Conservation (phyloP, 805 yeast genomes). For the Wickerhamiella bombiphila region DNA sequence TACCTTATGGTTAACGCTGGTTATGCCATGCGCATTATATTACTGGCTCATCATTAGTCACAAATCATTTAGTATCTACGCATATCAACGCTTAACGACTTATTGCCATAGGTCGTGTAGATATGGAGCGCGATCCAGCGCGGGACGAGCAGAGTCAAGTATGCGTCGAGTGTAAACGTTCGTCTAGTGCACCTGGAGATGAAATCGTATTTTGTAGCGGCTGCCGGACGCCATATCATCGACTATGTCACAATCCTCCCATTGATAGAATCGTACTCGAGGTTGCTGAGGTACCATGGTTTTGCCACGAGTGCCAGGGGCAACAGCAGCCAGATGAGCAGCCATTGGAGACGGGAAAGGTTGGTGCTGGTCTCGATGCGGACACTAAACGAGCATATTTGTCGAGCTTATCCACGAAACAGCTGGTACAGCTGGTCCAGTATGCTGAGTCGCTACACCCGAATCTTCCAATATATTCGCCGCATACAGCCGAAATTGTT, state of each 20-base stretch:
- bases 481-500: slow-evolving; percentile 23
- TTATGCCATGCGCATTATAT: no score
- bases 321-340: slow-evolving; percentile 20
- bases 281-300: slow-evolving; percentile 29
- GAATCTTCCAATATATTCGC: slow-evolving; percentile 26
- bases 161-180: slow-evolving; percentile 27
- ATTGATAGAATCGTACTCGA: slow-evolving; percentile 27
- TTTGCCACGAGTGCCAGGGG: slow-evolving; percentile 26
- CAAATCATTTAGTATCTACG: no score
- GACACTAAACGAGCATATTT: slow-evolving; percentile 27
- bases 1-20: no score
- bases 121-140: slow-evolving; percentile 1
- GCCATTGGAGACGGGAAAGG: slow-evolving; percentile 26
- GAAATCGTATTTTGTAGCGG: slow-evolving; percentile 28
- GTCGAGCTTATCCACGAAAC: slow-evolving; percentile 25
- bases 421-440: slow-evolving; percentile 27
- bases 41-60: no score
- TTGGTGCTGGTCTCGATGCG: slow-evolving; percentile 23
- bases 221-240: slow-evolving; percentile 29
- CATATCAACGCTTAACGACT: no score
- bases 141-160: no score
- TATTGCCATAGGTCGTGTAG: no score
- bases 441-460: slow-evolving; percentile 27
- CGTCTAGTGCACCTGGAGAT: slow-evolving; percentile 24
- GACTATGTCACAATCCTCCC: slow-evolving; percentile 28